Evolutionary conservation across 1,284 basidiomycete genomes (phyloP).

Genomic region (Trichosporon sp.): DNA sequence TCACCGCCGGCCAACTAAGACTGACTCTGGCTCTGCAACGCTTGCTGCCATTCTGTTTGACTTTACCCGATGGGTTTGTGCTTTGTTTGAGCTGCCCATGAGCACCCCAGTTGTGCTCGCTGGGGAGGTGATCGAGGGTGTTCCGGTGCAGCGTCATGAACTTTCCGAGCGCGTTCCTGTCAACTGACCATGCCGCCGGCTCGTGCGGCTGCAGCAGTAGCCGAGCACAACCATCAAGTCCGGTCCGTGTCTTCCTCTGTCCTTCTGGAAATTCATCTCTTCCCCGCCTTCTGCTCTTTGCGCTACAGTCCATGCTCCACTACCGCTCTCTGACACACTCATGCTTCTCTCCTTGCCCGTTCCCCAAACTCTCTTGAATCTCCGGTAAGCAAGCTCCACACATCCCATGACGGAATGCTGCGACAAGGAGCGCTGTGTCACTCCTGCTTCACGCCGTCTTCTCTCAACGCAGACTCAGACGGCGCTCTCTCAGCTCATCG

Average conservation of each 20-base stretch:
- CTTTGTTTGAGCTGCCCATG: neutral
- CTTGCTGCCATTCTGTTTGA: neutral
- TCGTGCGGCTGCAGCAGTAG: neutral
- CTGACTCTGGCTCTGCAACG: too few relatives aligned
- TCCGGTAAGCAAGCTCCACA: too few relatives aligned
- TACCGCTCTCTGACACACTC: neutral
- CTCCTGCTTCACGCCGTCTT: neutral
- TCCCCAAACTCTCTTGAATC: neutral
- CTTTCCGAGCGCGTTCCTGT: neutral
- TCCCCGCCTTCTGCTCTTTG: neutral
- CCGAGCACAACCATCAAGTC: neutral
- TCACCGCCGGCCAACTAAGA: neutral
- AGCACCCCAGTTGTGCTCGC: neutral
- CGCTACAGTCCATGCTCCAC: neutral
- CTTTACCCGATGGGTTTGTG: neutral
- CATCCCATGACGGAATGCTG: too few relatives aligned
- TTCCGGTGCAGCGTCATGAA: neutral
- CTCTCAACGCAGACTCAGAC: neutral
- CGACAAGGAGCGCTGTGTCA: too few relatives aligned
- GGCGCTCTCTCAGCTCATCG: neutral
- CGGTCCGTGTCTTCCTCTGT: neutral
- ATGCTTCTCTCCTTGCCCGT: neutral
- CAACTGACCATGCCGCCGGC: conserved; percentile 2
- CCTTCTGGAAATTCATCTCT: neutral
- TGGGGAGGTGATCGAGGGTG: too few relatives aligned